Base-by-base conservation (phyloP, 768 basidiomycete genomes). In the Panus rudis region DNA sequence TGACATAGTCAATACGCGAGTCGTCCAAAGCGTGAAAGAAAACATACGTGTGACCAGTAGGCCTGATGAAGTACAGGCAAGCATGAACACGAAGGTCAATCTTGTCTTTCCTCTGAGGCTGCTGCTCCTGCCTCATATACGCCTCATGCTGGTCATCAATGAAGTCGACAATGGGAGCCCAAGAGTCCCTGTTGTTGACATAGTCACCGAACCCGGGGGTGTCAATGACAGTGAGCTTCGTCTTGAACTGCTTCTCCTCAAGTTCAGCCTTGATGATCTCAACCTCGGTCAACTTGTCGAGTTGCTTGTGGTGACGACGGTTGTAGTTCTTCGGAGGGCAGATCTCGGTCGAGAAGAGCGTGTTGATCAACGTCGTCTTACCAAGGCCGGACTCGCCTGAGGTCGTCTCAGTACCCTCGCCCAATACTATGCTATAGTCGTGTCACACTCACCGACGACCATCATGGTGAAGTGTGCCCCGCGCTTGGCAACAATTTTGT, bases 151-250 rank as follows among this genome's bases (percentile, higher is more conserved):
- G 89, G 72, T 92, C 90, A 62, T 92, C 89, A 53, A 96, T 92
- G 65, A 98, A 98, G 65, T 99, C 94, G 61, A 99, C 84, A 54
- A 99, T 98, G 42, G 96, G 96, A 22, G 79, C 76, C 96, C 96
- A 99, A 16, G 91, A 93, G 65, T 98, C 96, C 44, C 91, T 81
- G 78, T 99, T 99, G 88, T 99, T 99, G 70, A 99, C 94, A 59
- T 97, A 98, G 84, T 99, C 96, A 27, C 96, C 96, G 51, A 98
- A 99, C 22, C 96, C 96, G 42, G 96, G 96, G 10, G 94, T 97
- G 66, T 99, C 96, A 52, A 99, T 94, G 62, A 98, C 96, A 14
- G 88, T 93, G 51, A 99, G 81, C 75, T 97, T 98, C 74, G 97
- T 93, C 67, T 92, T 94, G 81, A 98, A 98, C 61, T 91, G 87